These are phyloP conservation scores for Sugiyamaella mastotermitis DNA, from an alignment of 805 yeast genomes.

Conservation along the genomic window DNA sequence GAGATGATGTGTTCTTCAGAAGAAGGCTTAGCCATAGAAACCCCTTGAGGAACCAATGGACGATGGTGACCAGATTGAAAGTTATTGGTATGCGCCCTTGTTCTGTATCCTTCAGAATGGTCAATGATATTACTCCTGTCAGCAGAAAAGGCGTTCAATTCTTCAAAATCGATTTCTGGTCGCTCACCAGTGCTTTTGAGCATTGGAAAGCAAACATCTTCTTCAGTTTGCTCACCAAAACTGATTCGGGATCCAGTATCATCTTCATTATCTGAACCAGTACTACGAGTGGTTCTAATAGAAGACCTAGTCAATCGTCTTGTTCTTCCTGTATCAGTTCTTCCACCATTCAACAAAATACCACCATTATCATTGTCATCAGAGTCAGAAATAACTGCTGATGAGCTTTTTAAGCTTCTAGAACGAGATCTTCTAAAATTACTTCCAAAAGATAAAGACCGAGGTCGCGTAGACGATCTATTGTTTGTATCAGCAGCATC, in stretches of 20 bases:
- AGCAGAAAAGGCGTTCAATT: constrained; percentile 72
- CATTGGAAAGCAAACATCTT: constrained; percentile 97
- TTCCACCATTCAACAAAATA: constrained; percentile 17
- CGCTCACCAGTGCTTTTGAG: constrained; percentile 53
- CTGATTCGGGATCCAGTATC: constrained; percentile 29
- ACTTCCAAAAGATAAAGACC: constrained; percentile 3
- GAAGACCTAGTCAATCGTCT: constrained; percentile 33
- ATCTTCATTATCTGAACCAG: constrained; percentile 19
- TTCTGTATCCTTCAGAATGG: background rate
- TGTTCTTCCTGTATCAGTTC: constrained; percentile 8
- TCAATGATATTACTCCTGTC: constrained; percentile 34
- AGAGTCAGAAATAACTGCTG: constrained; percentile 17
- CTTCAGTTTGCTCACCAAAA: constrained; percentile 73
- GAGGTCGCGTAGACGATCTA: constrained; percentile 2
- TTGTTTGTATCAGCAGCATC: constrained; percentile 15
- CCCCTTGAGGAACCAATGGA: constrained; percentile 16
- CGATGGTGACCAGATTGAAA: constrained; percentile 10
- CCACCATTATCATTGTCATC: constrained; percentile 12
- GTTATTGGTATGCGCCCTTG: background rate
- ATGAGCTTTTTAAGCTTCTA: constrained; percentile 12
- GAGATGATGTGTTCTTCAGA: constrained; percentile 1
- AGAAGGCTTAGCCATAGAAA: constrained; percentile 4
- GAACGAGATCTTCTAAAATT: constrained; percentile 4
- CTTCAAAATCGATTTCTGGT: constrained; percentile 86
- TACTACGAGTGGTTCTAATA: constrained; percentile 37